A percentile compares a stretch with the other conserved stretches of the same genome.
These are phyloP conservation scores for Blastocystis sp. DNA, from an alignment of 352 stramenopile species.

Conservation along the genomic window DNA sequence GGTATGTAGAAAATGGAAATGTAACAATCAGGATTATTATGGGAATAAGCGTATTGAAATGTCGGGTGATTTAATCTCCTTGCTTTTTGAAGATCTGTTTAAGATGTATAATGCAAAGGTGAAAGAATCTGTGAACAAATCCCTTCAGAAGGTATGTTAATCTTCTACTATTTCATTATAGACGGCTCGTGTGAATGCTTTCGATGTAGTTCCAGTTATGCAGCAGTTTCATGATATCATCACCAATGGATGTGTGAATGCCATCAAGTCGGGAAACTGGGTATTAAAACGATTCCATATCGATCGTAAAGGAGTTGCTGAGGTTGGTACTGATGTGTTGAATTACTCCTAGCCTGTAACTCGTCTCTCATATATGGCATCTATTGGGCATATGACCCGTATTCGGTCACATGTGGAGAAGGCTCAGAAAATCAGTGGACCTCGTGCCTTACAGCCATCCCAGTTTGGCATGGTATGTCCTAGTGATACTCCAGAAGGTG, in stretches of 20 bases:
- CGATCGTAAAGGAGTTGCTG: constrained; percentile 85
- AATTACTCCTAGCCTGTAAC: constrained; percentile 85
- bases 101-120: constrained; percentile 97
- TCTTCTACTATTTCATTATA: background rate
- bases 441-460: constrained; percentile 91
- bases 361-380: constrained; percentile 94
- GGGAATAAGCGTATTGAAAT: constrained; percentile 99
- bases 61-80: constrained; percentile 90
- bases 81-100: constrained; percentile 98
- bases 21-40: constrained; percentile 87
- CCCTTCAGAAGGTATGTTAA: constrained; percentile 71
- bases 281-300: constrained; percentile 98
- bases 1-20: background rate
- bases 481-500: constrained; percentile 96
- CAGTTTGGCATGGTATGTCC: constrained; percentile 99
- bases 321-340: background rate
- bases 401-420: constrained; percentile 97
- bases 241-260: constrained; percentile 83
- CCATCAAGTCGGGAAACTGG: constrained; percentile 89
- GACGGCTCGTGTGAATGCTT: constrained; percentile 79
- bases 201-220: constrained; percentile 96
- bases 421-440: constrained; percentile 94
- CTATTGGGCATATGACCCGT: constrained; percentile 97
- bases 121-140: constrained; percentile 93
- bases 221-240: constrained; percentile 88